phyloP scores from a whole-genome alignment of 2,329 filamentous ascomycete species.

The Cercospora berteroae region DNA sequence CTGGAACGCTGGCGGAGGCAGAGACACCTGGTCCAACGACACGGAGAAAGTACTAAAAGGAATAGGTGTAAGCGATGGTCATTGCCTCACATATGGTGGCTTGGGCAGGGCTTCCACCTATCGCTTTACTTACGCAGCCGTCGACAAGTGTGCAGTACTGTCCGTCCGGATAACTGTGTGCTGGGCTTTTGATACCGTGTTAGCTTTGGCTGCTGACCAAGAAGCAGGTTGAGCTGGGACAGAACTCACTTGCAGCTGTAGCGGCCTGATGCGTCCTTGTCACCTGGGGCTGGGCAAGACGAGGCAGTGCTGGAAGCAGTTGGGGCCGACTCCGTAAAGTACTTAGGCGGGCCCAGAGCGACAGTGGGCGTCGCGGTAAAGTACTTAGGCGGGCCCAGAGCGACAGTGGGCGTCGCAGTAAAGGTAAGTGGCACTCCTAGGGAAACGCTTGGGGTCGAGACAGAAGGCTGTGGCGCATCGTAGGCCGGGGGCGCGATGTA shows the following conservation, averaged over 20 bases:
- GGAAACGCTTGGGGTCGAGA: neutral
- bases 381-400: neutral
- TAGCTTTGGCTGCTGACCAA: neutral
- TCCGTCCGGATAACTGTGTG: slow-evolving; percentile 22
- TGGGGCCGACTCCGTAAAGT: neutral
- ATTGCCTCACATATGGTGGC: no score
- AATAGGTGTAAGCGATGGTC: no score
- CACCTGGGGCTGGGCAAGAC: slow-evolving; percentile 8
- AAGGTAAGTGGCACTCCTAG: neutral
- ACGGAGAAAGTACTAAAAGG: slow-evolving; percentile 15
- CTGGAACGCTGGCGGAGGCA: neutral
- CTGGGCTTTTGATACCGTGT: slow-evolving; percentile 15
- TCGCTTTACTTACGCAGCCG: no score
- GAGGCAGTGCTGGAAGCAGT: neutral
- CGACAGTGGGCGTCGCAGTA: neutral
- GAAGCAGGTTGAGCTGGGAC: neutral
- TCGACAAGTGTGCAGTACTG: slow-evolving; percentile 20
- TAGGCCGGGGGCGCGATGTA: neutral
- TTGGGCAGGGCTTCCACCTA: no score
- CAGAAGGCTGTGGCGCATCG: neutral
- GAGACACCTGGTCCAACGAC: slow-evolving; percentile 5
- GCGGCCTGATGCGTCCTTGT: neutral
- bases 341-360: neutral
- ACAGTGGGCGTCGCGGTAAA: neutral
- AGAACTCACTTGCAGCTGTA: slow-evolving; percentile 14